Evolutionary conservation across 2,329 filamentous ascomycete genomes (phyloP).

Genomic region (Fusarium verrucosum): DNA sequence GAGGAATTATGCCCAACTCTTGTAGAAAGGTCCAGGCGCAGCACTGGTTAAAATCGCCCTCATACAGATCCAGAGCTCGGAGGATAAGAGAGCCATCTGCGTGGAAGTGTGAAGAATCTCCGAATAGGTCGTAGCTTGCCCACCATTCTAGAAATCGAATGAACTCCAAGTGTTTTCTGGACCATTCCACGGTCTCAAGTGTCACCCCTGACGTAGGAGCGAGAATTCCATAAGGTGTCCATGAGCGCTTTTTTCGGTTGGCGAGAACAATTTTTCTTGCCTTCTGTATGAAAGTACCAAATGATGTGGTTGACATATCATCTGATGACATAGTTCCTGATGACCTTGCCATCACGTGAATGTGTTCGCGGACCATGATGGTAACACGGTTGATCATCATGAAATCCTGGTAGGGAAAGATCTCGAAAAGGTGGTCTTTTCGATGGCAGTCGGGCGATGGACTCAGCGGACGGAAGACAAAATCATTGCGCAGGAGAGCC

Average conservation of each 20-base stretch:
- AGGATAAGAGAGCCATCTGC: constrained; percentile 72
- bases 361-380: constrained; percentile 48
- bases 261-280: constrained; percentile 61
- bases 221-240: constrained; percentile 61
- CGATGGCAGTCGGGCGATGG: constrained; percentile 58
- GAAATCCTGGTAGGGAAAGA: constrained; percentile 53
- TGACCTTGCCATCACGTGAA: constrained; percentile 33
- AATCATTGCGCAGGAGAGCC: constrained; percentile 67
- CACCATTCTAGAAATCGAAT: constrained; percentile 76
- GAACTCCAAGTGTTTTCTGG: constrained; percentile 55
- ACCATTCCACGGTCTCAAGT: constrained; percentile 43
- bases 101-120: constrained; percentile 61
- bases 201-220: constrained; percentile 42
- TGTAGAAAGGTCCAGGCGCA: constrained; percentile 73
- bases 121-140: constrained; percentile 66
- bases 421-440: constrained; percentile 67
- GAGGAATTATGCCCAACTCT: constrained; percentile 75
- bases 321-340: constrained; percentile 20
- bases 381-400: constrained; percentile 47
- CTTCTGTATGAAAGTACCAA: constrained; percentile 59
- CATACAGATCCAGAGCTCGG: constrained; percentile 68
- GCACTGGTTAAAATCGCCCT: constrained; percentile 54
- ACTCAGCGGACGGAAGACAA: constrained; percentile 65
- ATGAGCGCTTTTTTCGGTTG: constrained; percentile 60
- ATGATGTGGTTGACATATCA: constrained; percentile 31